Evolutionary conservation across 495 filamentous ascomycete species (phyloP), one percentile per base, ranked within the genome.

Genomic region (Podospora anserina): DNA sequence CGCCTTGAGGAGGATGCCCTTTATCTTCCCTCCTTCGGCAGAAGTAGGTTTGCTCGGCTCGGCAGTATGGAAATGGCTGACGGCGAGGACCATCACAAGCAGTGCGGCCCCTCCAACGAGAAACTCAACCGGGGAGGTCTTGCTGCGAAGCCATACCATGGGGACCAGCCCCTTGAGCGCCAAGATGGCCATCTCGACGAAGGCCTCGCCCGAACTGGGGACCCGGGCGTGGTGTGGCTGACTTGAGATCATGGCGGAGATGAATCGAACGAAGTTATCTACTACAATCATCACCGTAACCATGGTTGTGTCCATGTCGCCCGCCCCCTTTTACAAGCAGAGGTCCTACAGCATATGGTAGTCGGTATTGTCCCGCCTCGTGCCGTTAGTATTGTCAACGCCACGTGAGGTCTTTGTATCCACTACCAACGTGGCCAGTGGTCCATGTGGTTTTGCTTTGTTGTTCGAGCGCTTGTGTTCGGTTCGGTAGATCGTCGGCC

Each of bases 71-170:
- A 49, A 1, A 16, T 58, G 55, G 18, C 55, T 59, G 55, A 69
- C 32, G 4, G 58, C 9, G 30, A 66, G 27, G 3, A 32, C 23
- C 7, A 26, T 32, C 3, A 65, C 34, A 2, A 75, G 20, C 0
- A 67, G 32, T 1, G 28, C 34, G 0, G 57, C 18, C 19, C 74
- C 64, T 3, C 66, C 70, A 1, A 76, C 27, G 53, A 74, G 62
- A 28, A 76, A 75, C 26, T 74, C 64, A 13, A 66, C 16, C 0
- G 72, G 70, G 0, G 74, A 71, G 0, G 57, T 62, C 16, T 67
- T 71, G 68, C 68, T 75, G 16, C 67, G 70, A 13, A 73, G 61
- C 74, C 74, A 76, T 1, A 76, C 57, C 34, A 73, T 61, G 34
- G 71, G 66, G 3, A 71, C 70, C 26, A 74, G 28, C 7, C 71